Conservation (phyloP, 2,329 filamentous ascomycete genomes). For the Aspergillus neotritici region DNA sequence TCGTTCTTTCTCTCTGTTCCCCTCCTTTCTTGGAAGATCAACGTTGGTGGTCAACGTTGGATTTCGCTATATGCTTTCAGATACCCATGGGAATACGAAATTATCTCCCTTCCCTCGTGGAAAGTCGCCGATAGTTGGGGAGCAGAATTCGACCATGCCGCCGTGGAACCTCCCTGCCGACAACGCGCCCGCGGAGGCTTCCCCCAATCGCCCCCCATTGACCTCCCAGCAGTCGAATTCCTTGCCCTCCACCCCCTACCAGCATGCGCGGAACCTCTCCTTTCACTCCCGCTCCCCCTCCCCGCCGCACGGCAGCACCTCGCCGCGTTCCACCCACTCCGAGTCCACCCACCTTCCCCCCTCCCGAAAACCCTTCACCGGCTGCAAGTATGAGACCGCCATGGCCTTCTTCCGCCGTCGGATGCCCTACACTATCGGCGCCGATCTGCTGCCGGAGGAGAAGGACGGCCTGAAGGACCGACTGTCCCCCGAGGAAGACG, state of each 20-base stretch:
- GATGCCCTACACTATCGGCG: slow-evolving; percentile 88
- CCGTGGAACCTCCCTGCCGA: slow-evolving; percentile 35
- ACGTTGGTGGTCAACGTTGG: slow-evolving; percentile 28
- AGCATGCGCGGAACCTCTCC: slow-evolving; percentile 76
- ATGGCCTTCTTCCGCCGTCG: slow-evolving; percentile 74
- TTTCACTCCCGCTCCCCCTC: slow-evolving; percentile 76
- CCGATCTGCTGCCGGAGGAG: slow-evolving; percentile 66
- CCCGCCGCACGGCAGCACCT: slow-evolving; percentile 70
- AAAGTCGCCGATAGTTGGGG: slow-evolving; percentile 39
- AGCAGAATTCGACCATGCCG: slow-evolving; percentile 38
- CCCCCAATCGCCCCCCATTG: slow-evolving; percentile 44
- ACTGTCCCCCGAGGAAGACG: slow-evolving; percentile 66
- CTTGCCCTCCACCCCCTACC: slow-evolving; percentile 87
- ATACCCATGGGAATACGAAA: slow-evolving; percentile 40
- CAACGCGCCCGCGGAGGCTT: slow-evolving; percentile 26
- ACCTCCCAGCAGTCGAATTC: slow-evolving; percentile 72
- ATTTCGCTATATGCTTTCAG: slow-evolving; percentile 38
- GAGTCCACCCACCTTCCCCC: slow-evolving; percentile 74
- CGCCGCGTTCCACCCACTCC: slow-evolving; percentile 83
- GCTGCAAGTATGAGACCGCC: slow-evolving; percentile 85
- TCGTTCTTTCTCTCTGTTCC: too few species aligned
- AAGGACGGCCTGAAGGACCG: slow-evolving; percentile 64
- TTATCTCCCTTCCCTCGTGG: slow-evolving; percentile 36
- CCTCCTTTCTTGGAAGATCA: slow-evolving; percentile 16
- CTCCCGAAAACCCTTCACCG: slow-evolving; percentile 59